Evolutionary conservation across 1,139 yeast species (phyloP).

Genomic region (Scheffersomyces titani): DNA sequence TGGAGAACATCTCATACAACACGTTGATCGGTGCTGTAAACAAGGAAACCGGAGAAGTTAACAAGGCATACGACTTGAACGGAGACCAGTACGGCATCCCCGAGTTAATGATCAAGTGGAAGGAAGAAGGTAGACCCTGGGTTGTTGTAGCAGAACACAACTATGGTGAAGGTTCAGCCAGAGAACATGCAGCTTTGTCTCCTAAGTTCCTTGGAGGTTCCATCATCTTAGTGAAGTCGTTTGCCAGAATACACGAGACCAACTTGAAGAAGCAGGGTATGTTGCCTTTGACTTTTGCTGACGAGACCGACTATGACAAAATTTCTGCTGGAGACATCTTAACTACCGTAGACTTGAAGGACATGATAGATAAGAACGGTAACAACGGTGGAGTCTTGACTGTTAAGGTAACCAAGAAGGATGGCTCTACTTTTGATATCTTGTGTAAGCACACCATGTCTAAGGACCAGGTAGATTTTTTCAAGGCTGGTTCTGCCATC

Average conservation of each 20-base stretch:
- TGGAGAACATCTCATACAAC: slow-evolving; percentile 92
- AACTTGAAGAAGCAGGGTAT: slow-evolving; percentile 79
- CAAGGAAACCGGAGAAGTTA: slow-evolving; percentile 95
- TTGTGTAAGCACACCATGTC: slow-evolving; percentile 94
- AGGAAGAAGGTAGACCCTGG: slow-evolving; percentile 83
- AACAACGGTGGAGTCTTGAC: slow-evolving; percentile 80
- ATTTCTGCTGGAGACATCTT: slow-evolving; percentile 75
- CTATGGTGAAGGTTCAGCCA: slow-evolving; percentile 98
- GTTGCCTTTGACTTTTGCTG: slow-evolving; percentile 88
- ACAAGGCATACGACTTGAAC: slow-evolving; percentile 84
- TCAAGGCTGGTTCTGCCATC: slow-evolving; percentile 96
- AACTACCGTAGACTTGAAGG: slow-evolving; percentile 74
- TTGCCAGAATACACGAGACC: slow-evolving; percentile 82
- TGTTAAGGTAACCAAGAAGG: slow-evolving; percentile 71
- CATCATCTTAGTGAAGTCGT: slow-evolving; percentile 86
- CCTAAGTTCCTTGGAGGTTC: slow-evolving; percentile 94
- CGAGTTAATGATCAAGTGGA: slow-evolving; percentile 97
- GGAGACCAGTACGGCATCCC: slow-evolving; percentile 82
- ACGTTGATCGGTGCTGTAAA: slow-evolving; percentile 96
- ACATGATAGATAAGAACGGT: slow-evolving; percentile 79
- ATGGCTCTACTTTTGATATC: slow-evolving; percentile 71
- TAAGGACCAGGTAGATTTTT: slow-evolving; percentile 90
- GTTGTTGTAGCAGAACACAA: slow-evolving; percentile 95
- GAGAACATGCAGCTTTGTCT: slow-evolving; percentile 97
- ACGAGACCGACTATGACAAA: slow-evolving; percentile 85